Evolutionary conservation across 1,284 basidiomycete genomes (phyloP).

Genomic region (Irpex sp.): DNA sequence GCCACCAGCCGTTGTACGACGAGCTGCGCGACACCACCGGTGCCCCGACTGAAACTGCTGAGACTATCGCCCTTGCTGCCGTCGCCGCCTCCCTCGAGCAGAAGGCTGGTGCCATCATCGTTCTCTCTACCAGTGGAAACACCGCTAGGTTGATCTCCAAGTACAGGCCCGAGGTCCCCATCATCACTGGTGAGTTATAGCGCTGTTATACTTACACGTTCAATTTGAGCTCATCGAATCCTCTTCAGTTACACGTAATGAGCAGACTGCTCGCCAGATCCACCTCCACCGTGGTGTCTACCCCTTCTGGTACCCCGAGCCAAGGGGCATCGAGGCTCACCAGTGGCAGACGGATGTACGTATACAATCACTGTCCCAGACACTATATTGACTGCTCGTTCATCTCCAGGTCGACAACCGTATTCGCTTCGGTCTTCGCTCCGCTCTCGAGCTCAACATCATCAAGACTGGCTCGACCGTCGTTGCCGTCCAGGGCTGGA

Average conservation of each 20-base stretch:
- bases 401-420: conserved; percentile 73
- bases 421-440: conserved; percentile 87
- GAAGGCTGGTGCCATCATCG: conserved; percentile 90
- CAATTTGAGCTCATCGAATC: not conserved
- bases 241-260: conserved; percentile 84
- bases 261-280: conserved; percentile 94
- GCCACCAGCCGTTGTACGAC: conserved; percentile 90
- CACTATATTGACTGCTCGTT: conserved; percentile 8
- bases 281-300: conserved; percentile 98
- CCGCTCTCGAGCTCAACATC: conserved; percentile 85
- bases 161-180: conserved; percentile 92
- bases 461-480: conserved; percentile 89
- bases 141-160: conserved; percentile 97
- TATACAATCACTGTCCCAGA: conserved; percentile 9
- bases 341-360: conserved; percentile 98
- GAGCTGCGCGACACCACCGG: conserved; percentile 78
- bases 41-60: conserved; percentile 87
- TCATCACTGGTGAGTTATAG: conserved; percentile 75
- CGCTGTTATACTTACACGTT: conserved; percentile 4
- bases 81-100: conserved; percentile 95
- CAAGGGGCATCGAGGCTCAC: conserved; percentile 79
- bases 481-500: conserved; percentile 98
- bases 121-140: conserved; percentile 95
- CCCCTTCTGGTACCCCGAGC: conserved; percentile 95
- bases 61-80: conserved; percentile 92